A percentile compares a stretch with the other conserved stretches of the same genome.
Evolutionary conservation across 2,329 filamentous ascomycete species (phyloP).

Genomic region (Cordyceps fumosorosea): DNA sequence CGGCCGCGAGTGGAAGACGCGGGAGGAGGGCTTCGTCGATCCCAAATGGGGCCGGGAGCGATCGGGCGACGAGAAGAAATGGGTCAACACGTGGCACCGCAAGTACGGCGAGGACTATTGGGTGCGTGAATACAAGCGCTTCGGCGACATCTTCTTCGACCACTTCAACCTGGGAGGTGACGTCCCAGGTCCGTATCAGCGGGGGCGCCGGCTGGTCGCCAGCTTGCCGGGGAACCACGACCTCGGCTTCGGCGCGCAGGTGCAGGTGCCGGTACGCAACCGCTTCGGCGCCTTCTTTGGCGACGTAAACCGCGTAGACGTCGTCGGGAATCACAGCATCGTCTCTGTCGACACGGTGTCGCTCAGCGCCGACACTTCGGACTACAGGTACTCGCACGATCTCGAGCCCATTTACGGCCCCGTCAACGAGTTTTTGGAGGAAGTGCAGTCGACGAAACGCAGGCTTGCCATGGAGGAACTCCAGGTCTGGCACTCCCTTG

Average conservation of each 20-base stretch:
- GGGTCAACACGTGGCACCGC: slow-evolving; percentile 60
- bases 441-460: slow-evolving; percentile 57
- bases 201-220: slow-evolving; percentile 70
- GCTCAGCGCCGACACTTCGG: slow-evolving; percentile 62
- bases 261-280: slow-evolving; percentile 73
- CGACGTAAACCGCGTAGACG: slow-evolving; percentile 81
- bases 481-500: slow-evolving; percentile 54
- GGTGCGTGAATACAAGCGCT: slow-evolving; percentile 79
- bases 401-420: slow-evolving; percentile 65
- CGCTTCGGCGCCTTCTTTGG: slow-evolving; percentile 87
- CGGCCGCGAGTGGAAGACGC: slow-evolving; percentile 87
- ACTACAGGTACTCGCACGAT: slow-evolving; percentile 44
- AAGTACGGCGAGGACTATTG: slow-evolving; percentile 78
- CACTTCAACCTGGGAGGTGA: slow-evolving; percentile 55
- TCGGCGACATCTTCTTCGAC: slow-evolving; percentile 76
- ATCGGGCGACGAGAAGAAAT: slow-evolving; percentile 45
- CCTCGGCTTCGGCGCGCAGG: slow-evolving; percentile 78
- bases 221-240: slow-evolving; percentile 94
- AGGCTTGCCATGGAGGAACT: slow-evolving; percentile 65
- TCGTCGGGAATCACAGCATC: slow-evolving; percentile 92
- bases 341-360: slow-evolving; percentile 88
- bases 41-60: slow-evolving; percentile 50
- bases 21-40: slow-evolving; percentile 51
- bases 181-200: slow-evolving; percentile 49
- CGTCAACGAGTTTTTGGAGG: slow-evolving; percentile 66